Evolutionary conservation across 2,329 filamentous ascomycete genomes (phyloP), one percentile per base, ranked within the genome.

Genomic region (Neoscytalidium dimidiatum): DNA sequence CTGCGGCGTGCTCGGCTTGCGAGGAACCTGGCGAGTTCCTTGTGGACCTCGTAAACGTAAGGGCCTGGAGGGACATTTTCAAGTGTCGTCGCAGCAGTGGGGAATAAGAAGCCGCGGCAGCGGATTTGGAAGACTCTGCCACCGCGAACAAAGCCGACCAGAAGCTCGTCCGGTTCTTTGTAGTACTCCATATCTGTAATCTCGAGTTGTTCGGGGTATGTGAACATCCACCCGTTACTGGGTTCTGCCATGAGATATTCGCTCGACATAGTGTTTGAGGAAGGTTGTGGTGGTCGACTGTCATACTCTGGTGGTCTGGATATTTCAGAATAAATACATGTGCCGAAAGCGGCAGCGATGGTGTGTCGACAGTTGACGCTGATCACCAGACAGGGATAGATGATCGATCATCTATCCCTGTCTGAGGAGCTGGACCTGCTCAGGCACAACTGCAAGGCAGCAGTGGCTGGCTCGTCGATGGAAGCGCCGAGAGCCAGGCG

Each of bases 391-490:
- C 51, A 53, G 51, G 29, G 29, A 38, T 53, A 53, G 51, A 53
- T 53, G 51, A 53, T 53, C 51, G 51, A 53, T 53, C 51, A 53
- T 53, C 51, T 53, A 38, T 38, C 51, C 51, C 31, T 35, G 51
- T 38, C 51, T 53, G 9, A 31, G 23, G 17, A 1, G n/a, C 38
- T 38, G 46, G 7, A 49, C 11, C 23, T 2, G 23, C 46, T 4
- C 9, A 11, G 21, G 4, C 2, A 23, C 23, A 8, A 2, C 8
- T 48, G 23, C 44, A 28, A 1, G n/a, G 38, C n/a, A 26, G 44
- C 44, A 48, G 23, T 3, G 19, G 19, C 7, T 13, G 29, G 29
- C 31, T 35, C 51, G 29, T 23, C 13, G 2, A 38, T 31, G 29
- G 19, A 38, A 3, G 28, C 49, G 28, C 28, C 28, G 28, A 31